Evolutionary conservation across 2,329 filamentous ascomycete species (phyloP).

Genomic region (Trichoderma afroharzianum): DNA sequence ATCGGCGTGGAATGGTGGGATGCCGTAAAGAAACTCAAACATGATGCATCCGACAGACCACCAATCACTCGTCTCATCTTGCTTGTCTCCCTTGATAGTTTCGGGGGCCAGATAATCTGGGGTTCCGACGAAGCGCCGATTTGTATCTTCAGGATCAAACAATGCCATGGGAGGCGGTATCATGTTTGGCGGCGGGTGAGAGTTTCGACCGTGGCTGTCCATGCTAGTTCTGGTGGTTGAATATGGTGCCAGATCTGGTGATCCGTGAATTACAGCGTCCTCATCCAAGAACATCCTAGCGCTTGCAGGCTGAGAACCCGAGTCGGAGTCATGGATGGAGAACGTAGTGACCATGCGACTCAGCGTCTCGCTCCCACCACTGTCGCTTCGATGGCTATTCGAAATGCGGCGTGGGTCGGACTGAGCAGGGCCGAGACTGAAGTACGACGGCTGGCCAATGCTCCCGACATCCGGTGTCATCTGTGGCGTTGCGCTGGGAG

Average conservation of each 20-base stretch:
- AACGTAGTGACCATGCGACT: constrained; percentile 79
- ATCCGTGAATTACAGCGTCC: constrained; percentile 67
- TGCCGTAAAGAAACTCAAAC: constrained; percentile 92
- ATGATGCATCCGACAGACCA: constrained; percentile 99
- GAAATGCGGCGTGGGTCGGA: constrained; percentile 68
- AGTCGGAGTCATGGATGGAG: constrained; percentile 62
- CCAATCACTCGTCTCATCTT: constrained; percentile 99
- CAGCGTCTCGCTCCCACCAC: constrained; percentile 81
- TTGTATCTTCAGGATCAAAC: constrained; percentile 92
- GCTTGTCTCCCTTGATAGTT: constrained; percentile 89
- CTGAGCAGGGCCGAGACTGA: constrained; percentile 62
- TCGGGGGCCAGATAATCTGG: constrained; percentile 96
- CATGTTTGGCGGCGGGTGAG: constrained; percentile 56
- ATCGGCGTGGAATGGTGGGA: constrained; percentile 86
- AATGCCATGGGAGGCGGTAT: constrained; percentile 91
- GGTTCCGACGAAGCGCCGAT: constrained; percentile 90
- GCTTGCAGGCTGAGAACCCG: constrained; percentile 41
- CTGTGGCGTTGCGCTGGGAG: constrained; percentile 78
- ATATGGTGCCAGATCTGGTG: constrained; percentile 66
- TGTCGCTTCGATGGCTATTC: constrained; percentile 78
- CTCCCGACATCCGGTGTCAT: constrained; percentile 70
- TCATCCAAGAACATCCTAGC: constrained; percentile 67
- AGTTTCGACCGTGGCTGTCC: constrained; percentile 33
- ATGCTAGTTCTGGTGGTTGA: constrained; percentile 30
- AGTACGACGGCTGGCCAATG: constrained; percentile 86